phyloP scores from a whole-genome alignment of 805 yeast species.

The Zygotorulaspora danielsina region DNA sequence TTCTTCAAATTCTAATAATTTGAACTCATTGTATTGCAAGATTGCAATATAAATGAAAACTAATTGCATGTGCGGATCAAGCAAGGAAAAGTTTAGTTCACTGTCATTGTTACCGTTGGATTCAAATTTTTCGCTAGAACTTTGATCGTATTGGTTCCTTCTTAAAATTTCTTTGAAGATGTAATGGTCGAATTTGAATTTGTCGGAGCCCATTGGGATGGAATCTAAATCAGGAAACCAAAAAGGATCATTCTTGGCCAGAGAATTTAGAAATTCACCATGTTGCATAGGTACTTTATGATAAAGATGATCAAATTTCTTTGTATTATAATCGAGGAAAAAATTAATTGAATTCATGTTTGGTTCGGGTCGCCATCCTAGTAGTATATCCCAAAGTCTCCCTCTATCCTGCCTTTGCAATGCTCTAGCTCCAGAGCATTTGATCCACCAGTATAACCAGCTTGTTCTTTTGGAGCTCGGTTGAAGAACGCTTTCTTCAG shows the following conservation, averaged over 20 bases:
- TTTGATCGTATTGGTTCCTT: conserved; percentile 26
- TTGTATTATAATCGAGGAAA: conserved; percentile 35
- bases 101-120: conserved; percentile 5
- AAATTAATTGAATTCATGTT: conserved; percentile 29
- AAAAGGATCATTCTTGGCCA: conserved; percentile 31
- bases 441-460: conserved; percentile 95
- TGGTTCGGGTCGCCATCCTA: conserved; percentile 65
- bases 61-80: conserved; percentile 74
- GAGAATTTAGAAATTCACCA: conserved; percentile 9
- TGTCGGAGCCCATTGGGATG: conserved; percentile 26
- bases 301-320: conserved; percentile 32
- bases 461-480: conserved; percentile 57
- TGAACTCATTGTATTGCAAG: conserved; percentile 71
- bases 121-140: conserved; percentile 4
- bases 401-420: conserved; percentile 81
- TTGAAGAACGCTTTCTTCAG: conserved; percentile 73
- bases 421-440: conserved; percentile 82
- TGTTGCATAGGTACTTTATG: conserved; percentile 22
- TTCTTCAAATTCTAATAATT: conserved; percentile 81
- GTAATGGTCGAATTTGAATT: conserved; percentile 27
- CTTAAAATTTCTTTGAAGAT: conserved; percentile 29
- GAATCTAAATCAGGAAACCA: conserved; percentile 37
- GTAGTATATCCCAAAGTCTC: conserved; percentile 79
- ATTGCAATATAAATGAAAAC: conserved; percentile 74
- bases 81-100: conserved; percentile 39